Base-by-base conservation (phyloP, 129 eudicot genomes). In the Gnaphalium uliginosum region DNA sequence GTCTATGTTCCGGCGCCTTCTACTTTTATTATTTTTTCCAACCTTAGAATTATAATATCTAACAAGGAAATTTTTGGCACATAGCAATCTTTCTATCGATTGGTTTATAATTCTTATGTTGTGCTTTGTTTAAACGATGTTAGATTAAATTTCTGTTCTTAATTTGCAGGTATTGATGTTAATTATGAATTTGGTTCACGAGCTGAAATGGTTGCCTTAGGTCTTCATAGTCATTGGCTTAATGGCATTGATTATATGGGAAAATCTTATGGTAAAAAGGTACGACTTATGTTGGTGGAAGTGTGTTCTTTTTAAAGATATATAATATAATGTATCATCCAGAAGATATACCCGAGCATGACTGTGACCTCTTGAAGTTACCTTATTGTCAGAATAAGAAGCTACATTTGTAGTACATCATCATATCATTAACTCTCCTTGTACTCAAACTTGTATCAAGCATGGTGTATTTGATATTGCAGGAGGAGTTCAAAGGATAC, bases 221-320 rank as follows among this genome's bases (percentile, higher is more conserved):
- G 92, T 69, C 69, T 87, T 35, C 92, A 87, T 71, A 61, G 74
- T 66, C 83, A 85, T 58, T 87, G 89, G 86, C 73, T 85, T 13
- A 60, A 64, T 60, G 85, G 77, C 30, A 77, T 87, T 67, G 92
- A 82, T 74, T 85, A 79, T 71, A 84, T 84, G 61, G 89, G 78
- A 71, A 2, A 63, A 69, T 21, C 37, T 26, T 79, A 64, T 26
- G 6, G 68, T 0, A 75, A 29, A 60, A 70, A 25, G 75, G 77
- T 85, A 75, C 7, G 53, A 27, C 19, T 19, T 58, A 5, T 25
- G 14, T 26, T 26, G 24, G 37, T 26, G 67, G 19, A 61, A 14
- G 7, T 26, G 7, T 60, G 7, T 25, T 13, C 14, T 33, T 0
- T 33, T 33, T 1, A 33, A 33, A 33, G 0, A 25, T 13, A 22